phyloP scores from a whole-genome alignment of 139 green algal species.

The Pleodorina starrii region DNA sequence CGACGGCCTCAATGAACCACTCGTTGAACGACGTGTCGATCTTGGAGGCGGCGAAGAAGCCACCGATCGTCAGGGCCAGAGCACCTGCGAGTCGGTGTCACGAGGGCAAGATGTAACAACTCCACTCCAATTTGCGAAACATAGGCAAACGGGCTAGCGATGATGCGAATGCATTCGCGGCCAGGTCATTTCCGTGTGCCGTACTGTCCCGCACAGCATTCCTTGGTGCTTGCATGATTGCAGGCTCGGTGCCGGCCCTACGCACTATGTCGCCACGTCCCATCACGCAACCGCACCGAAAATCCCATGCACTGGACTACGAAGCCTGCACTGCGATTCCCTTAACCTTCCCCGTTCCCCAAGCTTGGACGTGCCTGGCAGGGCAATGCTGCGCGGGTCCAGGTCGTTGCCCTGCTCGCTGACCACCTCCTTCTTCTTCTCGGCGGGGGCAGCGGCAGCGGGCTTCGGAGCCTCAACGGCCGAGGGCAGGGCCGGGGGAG shows the following conservation, averaged over 20 bases:
- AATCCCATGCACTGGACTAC: no score
- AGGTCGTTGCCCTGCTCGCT: background rate
- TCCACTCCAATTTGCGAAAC: no score
- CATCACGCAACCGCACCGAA: no score
- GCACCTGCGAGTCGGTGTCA: conserved; percentile 36
- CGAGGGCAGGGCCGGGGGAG: background rate
- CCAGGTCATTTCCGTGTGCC: no score
- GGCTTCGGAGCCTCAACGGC: conserved; percentile 17
- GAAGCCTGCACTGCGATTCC: no score
- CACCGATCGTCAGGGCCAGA: conserved; percentile 36
- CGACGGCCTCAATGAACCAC: conserved; percentile 21
- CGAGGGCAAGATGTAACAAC: no score
- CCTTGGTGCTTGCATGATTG: no score
- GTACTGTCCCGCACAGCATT: no score
- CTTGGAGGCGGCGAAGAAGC: conserved; percentile 44
- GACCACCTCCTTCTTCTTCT: conserved; percentile 23
- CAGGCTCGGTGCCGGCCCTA: no score
- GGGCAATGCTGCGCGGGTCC: conserved; percentile 45
- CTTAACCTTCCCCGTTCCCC: background rate
- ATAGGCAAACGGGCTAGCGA: no score
- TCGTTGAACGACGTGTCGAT: conserved; percentile 35
- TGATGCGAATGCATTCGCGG: no score
- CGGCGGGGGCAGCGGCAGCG: background rate
- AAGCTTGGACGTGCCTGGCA: conserved; percentile 26
- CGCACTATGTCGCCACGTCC: no score